Base-by-base conservation (phyloP, 1,284 basidiomycete species). In the Fomitopsis schrenkii region DNA sequence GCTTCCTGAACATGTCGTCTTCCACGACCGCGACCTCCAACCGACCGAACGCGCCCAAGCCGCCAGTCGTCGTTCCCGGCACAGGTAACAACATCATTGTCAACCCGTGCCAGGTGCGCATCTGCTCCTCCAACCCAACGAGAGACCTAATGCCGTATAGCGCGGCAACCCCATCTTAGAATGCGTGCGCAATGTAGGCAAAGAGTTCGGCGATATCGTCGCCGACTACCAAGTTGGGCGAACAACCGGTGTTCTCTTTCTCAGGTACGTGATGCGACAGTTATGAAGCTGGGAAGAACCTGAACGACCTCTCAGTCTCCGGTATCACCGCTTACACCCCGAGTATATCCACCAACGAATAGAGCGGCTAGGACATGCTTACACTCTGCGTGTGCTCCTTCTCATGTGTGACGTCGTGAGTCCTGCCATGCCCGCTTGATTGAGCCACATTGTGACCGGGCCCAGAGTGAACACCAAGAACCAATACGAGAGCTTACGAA, bases 321-420 rank as follows among this genome's bases (percentile, higher is more conserved):
- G 90, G 67, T 99, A 99, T 68, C 96, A 99, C 70, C 91, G 96
- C 30, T 82, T 99, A 17, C 97, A 99, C 74, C 97, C 97, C 5
- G 97, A 99, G 75, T 99, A 99, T 72, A 90, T 99, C 62, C 92
- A 95, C 71, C 83, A 84, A 50, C 88, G 97, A 3, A 95, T 99
- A 62, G 88, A 94, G 69, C 91, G 90, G 67, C 85, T 99, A 17
- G 89, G 88, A 3, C 83, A 84, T 45, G 84, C 87, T 14, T 99
- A 94, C 73, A 91, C 86, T 58, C 81, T 98, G 1, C 80, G 97
- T 45, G 85, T 99, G 48, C 78, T 99, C n/a, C 81, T 99, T 15
- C 82, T 99, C 41, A 80, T 95, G 67, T 98, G 94, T 71, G 97
- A 99, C 76, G 87, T 97, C 54, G 95, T 96, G 70, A 72, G 93